These are phyloP conservation scores for Penicillium desertorum DNA, from an alignment of 495 filamentous ascomycete species.

Conservation along the genomic window DNA sequence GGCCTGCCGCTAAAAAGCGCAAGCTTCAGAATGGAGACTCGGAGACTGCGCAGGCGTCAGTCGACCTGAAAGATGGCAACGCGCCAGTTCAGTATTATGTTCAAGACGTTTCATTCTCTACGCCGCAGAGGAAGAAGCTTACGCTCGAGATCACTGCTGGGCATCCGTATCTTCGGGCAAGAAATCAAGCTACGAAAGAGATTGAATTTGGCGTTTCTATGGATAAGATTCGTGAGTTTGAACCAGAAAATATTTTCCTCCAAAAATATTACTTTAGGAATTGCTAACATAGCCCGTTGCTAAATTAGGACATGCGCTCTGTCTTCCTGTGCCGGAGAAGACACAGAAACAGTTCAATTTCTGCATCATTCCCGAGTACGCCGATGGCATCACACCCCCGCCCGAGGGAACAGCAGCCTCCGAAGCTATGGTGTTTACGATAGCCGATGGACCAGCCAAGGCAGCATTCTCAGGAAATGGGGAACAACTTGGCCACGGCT, in stretches of 20 bases:
- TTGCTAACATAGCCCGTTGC: slow-evolving; percentile 7
- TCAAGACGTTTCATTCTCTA: slow-evolving; percentile 69
- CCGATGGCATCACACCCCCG: slow-evolving; percentile 54
- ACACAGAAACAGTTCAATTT: slow-evolving; percentile 85
- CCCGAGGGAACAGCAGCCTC: slow-evolving; percentile 35
- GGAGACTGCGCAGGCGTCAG: slow-evolving; percentile 41
- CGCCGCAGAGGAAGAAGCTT: slow-evolving; percentile 93
- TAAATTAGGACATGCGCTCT: slow-evolving; percentile 66
- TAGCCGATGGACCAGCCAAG: slow-evolving; percentile 71
- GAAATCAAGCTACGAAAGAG: slow-evolving; percentile 60
- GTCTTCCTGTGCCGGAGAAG: slow-evolving; percentile 90
- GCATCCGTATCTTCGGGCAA: slow-evolving; percentile 63
- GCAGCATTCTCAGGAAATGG: slow-evolving; percentile 41
- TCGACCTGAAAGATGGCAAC: slow-evolving; percentile 42
- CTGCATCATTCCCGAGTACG: slow-evolving; percentile 69
- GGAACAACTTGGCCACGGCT: slow-evolving; percentile 42
- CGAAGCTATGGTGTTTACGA: slow-evolving; percentile 83
- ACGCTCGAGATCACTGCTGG: slow-evolving; percentile 66
- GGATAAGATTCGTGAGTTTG: slow-evolving; percentile 68
- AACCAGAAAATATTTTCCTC: neutral
- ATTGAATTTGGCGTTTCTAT: slow-evolving; percentile 69
- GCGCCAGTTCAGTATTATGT: slow-evolving; percentile 51
- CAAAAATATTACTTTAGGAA: neutral
- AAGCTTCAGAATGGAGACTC: slow-evolving; percentile 53
- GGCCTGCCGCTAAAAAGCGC: slow-evolving; percentile 53